Base-by-base conservation (phyloP, 2,329 filamentous ascomycete genomes). In the Botryotinia narcissicola region DNA sequence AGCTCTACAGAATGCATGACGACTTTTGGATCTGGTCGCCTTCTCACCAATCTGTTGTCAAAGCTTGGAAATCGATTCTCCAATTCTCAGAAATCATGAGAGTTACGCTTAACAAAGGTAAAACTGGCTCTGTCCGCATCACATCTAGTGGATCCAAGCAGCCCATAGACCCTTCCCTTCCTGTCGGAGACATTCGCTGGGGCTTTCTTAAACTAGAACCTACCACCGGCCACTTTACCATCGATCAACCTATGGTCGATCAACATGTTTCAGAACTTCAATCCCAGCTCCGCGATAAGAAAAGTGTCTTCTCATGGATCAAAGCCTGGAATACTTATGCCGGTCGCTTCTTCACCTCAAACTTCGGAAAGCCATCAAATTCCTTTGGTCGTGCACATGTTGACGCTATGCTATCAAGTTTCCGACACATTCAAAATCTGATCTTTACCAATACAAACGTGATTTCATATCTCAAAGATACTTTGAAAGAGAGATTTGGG, bases 11-110 rank as follows among this genome's bases (percentile, higher is more conserved):
- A 18, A 84, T 91, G 72, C 86, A 91, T 70, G 90, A 92, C 75
- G 89, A 92, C 75, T 84, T 92, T 69, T 92, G 89, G 90, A 88
- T 92, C 78, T 92, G 89, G 89, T 86, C 86, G 14, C 59, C 74
- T 14, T 83, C 88, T 9, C 86, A 89, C 66, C 75, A 82, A 4
- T 83, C 82, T 4, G 87, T 86, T n/a, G 83, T 85, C 35, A 83
- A 85, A 61, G 90, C 88, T 0, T 93, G 90, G 91, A 78, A 84
- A 29, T 84, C 87, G 0, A 85, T 92, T 75, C 82, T 84, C 1
- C 81, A 84, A 2, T 93, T 92, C 75, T 82, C 85, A 2, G 78
- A 81, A 0, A 81, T 87, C 1, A 88, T 90, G 78, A 88, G 89
- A 1, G 84, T 91, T 1, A 80, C 84, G 9, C 84, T 92, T 74